Evolutionary conservation across 331 rosid genomes (phyloP).

Genomic region (Telfairia occidentalis): DNA sequence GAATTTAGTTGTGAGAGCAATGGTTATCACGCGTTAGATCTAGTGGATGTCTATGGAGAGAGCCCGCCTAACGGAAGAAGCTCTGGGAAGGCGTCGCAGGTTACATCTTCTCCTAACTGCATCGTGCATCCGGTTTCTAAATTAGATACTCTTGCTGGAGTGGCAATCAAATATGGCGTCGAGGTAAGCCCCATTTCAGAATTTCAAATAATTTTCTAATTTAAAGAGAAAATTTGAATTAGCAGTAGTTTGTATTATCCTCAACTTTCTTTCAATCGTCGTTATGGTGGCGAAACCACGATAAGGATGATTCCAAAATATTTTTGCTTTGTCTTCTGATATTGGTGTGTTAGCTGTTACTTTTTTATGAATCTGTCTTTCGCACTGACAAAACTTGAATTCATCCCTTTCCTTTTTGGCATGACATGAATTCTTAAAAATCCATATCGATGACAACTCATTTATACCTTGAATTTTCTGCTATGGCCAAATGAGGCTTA

Average conservation of each 20-base stretch:
- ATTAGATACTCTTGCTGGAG: slow-evolving; percentile 74
- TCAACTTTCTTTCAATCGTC: background rate
- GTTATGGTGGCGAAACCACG: background rate
- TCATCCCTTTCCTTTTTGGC: background rate
- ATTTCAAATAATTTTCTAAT: background rate
- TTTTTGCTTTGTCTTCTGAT: background rate
- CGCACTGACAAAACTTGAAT: background rate
- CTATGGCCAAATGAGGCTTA: background rate
- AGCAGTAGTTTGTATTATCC: background rate
- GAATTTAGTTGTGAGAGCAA: slow-evolving; percentile 6
- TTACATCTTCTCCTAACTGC: slow-evolving; percentile 19
- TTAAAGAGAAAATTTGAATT: background rate
- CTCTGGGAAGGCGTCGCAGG: slow-evolving; percentile 7
- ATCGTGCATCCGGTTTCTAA: slow-evolving; percentile 65
- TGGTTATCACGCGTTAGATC: slow-evolving; percentile 4
- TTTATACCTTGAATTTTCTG: background rate
- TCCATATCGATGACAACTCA: background rate
- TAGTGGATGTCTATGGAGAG: background rate
- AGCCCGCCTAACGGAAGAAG: slow-evolving; percentile 1
- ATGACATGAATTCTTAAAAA: background rate
- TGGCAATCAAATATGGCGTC: slow-evolving; percentile 88
- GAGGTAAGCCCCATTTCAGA: slow-evolving; percentile 40
- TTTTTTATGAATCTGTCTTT: background rate
- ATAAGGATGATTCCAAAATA: background rate
- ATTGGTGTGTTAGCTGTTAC: background rate